A percentile compares a stretch with the other conserved stretches of the same genome.
These are phyloP conservation scores for Helianthus annuus DNA, from an alignment of 129 eudicot genomes.

Conservation along the genomic window DNA sequence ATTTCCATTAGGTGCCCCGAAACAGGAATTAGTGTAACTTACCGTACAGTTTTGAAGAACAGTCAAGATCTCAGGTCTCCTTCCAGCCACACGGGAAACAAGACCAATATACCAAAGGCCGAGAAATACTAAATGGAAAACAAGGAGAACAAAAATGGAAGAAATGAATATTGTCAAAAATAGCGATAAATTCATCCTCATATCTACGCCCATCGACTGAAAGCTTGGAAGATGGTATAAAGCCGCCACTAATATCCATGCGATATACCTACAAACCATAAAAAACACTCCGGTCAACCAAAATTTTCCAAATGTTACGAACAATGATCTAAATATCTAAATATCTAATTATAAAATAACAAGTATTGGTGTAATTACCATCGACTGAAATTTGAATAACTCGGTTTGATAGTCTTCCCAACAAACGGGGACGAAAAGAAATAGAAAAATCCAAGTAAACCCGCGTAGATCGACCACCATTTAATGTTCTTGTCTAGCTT, in stretches of 20 bases:
- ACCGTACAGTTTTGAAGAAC: slow-evolving; percentile 86
- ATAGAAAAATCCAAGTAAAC: slow-evolving; percentile 93
- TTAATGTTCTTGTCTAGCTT: slow-evolving; percentile 85
- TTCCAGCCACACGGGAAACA: slow-evolving; percentile 93
- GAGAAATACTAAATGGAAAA: slow-evolving; percentile 75
- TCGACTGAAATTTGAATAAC: slow-evolving; percentile 94
- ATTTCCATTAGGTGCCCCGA: neutral
- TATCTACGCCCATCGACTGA: slow-evolving; percentile 97
- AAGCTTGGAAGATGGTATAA: slow-evolving; percentile 96
- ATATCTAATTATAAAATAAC: neutral
- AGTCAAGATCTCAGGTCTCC: slow-evolving; percentile 82
- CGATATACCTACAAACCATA: slow-evolving; percentile 66
- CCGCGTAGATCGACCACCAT: slow-evolving; percentile 98
- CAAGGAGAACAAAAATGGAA: slow-evolving; percentile 82
- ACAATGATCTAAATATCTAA: neutral
- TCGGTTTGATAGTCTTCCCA: slow-evolving; percentile 86
- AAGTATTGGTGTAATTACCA: slow-evolving; percentile 49
- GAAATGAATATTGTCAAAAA: slow-evolving; percentile 79
- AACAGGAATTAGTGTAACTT: neutral
- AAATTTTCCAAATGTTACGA: neutral
- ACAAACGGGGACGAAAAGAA: slow-evolving; percentile 98
- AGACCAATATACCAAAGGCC: slow-evolving; percentile 99
- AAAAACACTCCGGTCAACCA: neutral
- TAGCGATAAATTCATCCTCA: slow-evolving; percentile 95
- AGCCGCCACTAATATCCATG: slow-evolving; percentile 92